Percentiles rank a stretch among this genome's conserved stretches.
Evolutionary conservation across 2,329 filamentous ascomycete genomes (phyloP).

Genomic region (Amphichorda felina): DNA sequence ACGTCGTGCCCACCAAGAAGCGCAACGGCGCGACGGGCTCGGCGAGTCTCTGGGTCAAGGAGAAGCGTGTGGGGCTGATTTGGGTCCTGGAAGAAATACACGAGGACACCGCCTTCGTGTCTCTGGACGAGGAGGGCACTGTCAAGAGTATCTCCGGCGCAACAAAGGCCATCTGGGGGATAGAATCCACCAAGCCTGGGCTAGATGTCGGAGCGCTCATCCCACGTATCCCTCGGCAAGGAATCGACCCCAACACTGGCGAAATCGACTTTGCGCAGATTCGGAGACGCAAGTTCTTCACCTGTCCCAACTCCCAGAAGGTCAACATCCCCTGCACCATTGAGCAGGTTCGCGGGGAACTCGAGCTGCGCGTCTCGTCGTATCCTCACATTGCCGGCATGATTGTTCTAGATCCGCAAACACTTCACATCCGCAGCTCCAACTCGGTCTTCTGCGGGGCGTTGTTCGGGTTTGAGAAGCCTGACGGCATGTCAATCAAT

Average conservation of each 20-base stretch:
- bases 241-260: constrained; percentile 56
- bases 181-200: constrained; percentile 51
- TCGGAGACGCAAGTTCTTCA: constrained; percentile 64
- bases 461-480: constrained; percentile 78
- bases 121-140: constrained; percentile 65
- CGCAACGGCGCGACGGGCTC: constrained; percentile 85
- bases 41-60: constrained; percentile 96
- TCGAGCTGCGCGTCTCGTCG: constrained; percentile 75
- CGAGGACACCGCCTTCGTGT: constrained; percentile 75
- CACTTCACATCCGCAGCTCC: constrained; percentile 74
- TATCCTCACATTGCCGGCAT: constrained; percentile 97
- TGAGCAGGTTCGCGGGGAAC: constrained; percentile 56
- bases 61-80: constrained; percentile 85
- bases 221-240: constrained; percentile 69
- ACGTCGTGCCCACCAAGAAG: constrained; percentile 97
- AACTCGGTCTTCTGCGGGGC: constrained; percentile 92
- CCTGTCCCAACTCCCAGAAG: constrained; percentile 64
- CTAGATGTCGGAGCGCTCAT: constrained; percentile 69
- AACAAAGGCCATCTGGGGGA: constrained; percentile 78
- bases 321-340: constrained; percentile 79
- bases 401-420: constrained; percentile 74
- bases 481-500: constrained; percentile 69
- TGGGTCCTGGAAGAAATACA: constrained; percentile 98
- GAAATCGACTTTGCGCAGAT: constrained; percentile 71
- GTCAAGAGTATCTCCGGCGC: constrained; percentile 62